These are phyloP conservation scores for Nicotiana sylvestris DNA, from an alignment of 257 asterid genomes.

Conservation along the genomic window DNA sequence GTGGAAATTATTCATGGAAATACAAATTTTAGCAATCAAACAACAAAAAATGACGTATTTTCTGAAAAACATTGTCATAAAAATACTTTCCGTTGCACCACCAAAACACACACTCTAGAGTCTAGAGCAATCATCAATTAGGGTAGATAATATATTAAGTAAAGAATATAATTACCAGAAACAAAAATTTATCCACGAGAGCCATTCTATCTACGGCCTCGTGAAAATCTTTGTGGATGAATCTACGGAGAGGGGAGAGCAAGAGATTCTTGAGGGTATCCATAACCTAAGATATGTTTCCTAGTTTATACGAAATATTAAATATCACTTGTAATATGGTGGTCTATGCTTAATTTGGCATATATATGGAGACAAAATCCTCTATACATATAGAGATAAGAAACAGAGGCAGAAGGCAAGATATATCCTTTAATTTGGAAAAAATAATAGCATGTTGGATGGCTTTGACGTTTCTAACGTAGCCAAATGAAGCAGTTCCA, in stretches of 20 bases:
- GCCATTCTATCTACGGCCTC: constrained; percentile 32
- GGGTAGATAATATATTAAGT: neutral
- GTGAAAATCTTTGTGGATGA: constrained; percentile 51
- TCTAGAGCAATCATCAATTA: neutral
- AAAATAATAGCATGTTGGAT: too few relatives aligned
- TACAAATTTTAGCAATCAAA: too few relatives aligned
- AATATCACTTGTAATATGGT: neutral
- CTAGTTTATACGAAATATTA: neutral
- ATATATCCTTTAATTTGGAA: too few relatives aligned
- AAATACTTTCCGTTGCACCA: too few relatives aligned
- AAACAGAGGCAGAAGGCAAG: too few relatives aligned
- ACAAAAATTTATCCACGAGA: constrained; percentile 35
- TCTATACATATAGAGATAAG: too few relatives aligned
- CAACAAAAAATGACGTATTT: too few relatives aligned
- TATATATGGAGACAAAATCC: neutral
- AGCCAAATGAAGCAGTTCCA: too few relatives aligned
- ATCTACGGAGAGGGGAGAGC: constrained; percentile 27
- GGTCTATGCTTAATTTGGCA: neutral
- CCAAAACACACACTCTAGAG: too few relatives aligned
- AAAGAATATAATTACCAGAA: constrained; percentile 31
- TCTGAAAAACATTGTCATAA: too few relatives aligned
- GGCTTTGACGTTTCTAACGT: too few relatives aligned
- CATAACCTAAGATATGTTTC: constrained; percentile 13
- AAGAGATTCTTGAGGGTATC: constrained; percentile 23
- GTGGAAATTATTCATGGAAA: too few relatives aligned